phyloP scores from a whole-genome alignment of 164 flowering plant species.

The Platanus orientalis region DNA sequence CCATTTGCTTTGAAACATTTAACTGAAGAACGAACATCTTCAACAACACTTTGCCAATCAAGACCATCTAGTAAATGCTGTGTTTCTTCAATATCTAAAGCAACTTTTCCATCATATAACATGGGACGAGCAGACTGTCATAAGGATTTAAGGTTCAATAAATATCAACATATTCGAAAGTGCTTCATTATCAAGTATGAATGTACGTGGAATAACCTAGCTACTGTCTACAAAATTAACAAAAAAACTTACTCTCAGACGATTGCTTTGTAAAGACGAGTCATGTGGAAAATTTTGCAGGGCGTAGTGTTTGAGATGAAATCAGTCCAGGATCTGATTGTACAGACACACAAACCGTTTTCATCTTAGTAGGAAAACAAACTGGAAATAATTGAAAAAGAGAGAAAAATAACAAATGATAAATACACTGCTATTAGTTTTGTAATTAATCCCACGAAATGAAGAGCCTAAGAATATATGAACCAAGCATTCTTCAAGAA shows the following conservation, averaged over 20 bases:
- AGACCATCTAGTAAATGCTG: constrained; percentile 88
- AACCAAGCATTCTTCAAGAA: too few relatives aligned
- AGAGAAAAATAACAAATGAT: too few relatives aligned
- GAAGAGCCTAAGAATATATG: too few relatives aligned
- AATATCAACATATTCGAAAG: neutral
- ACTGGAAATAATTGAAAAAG: too few relatives aligned
- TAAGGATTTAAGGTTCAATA: neutral
- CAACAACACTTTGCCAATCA: constrained; percentile 96
- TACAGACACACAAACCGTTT: too few relatives aligned
- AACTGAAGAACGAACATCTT: constrained; percentile 85
- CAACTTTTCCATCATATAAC: constrained; percentile 91
- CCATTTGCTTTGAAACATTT: constrained; percentile 95
- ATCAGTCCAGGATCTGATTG: too few relatives aligned
- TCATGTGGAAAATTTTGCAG: constrained; percentile 60
- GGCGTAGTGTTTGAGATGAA: constrained; percentile 96
- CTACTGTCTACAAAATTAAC: constrained; percentile 1
- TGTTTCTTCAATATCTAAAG: constrained; percentile 56
- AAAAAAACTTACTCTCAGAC: constrained; percentile 69
- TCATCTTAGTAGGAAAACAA: too few relatives aligned
- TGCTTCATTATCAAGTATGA: neutral
- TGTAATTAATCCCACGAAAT: too few relatives aligned
- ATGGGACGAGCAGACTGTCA: constrained; percentile 26
- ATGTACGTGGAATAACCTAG: neutral
- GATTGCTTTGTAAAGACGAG: constrained; percentile 75
- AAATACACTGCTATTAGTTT: too few relatives aligned